Evolutionary conservation across 73 alveolate genomes (phyloP), one percentile per base, ranked within the genome.

Genomic region (Paraurostyla sp.): DNA sequence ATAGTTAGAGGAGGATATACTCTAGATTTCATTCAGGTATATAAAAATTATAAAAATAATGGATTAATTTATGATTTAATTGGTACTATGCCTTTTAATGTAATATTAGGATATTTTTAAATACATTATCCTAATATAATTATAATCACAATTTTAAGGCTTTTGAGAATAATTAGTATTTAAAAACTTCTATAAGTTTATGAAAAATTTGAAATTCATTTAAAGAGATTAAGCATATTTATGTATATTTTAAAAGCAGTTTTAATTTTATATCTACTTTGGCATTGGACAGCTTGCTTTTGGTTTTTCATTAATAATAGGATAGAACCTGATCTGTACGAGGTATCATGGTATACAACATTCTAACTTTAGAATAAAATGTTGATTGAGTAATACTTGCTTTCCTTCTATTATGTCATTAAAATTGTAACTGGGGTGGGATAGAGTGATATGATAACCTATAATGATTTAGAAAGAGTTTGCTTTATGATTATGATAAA

Each of bases 261-360:
- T 0, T 42, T 93, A 29, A 68, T 89, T 42, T 49, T 81, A 0
- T 81, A 23, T 54, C 11, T 90, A 41, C 62, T 93, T 9, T 68
- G 92, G 85, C 97, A 90, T 42, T 93, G 92, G 92, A 38, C 85
- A 0, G 59, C 93, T 25, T 93, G 97, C 69, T 25, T 50, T 20
- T 93, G 95, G 95, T 75, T 59, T 62, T 93, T 59, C 65, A 36
- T 86, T 0, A 75, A 80, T 35, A 23, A 38, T 38, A 36, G 75
- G 22, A 52, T 46, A 23, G 92, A 89, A 7, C 45, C 54, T 20
- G 90, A 54, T 9, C 32, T 25, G 30, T 69, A 69, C 23, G 80
- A 45, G 30, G 11, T 6, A 38, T 51, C 93, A 7, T 92, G 97
- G 95, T 49, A 25, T 29, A 71, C 35, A 15, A 63, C 45, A 22